A percentile compares a stretch with the other conserved stretches of the same genome.
Evolutionary conservation across 345 rosid species (phyloP).

Genomic region (Mercurialis annua): DNA sequence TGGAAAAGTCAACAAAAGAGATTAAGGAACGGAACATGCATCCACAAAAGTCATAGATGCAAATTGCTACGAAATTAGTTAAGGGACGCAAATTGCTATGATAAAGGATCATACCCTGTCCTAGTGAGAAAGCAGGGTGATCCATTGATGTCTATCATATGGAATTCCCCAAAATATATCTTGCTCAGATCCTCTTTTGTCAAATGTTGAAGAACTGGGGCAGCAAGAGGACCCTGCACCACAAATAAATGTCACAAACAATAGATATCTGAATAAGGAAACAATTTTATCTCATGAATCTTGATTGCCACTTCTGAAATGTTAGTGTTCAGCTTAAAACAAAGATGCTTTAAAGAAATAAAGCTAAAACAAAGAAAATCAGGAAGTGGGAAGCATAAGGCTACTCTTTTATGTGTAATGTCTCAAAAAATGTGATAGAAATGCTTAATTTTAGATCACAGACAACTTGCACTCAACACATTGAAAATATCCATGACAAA

Average conservation of each 20-base stretch:
- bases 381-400: neutral
- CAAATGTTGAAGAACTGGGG: slow-evolving; percentile 79
- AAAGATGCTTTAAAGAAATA: neutral
- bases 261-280: neutral
- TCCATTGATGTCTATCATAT: slow-evolving; percentile 77
- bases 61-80: neutral
- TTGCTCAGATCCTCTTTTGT: slow-evolving; percentile 89
- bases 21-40: neutral
- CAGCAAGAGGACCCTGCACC: slow-evolving; percentile 92
- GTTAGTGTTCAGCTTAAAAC: neutral
- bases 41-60: neutral
- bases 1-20: neutral
- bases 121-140: slow-evolving; percentile 80
- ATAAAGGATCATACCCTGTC: slow-evolving; percentile 62
- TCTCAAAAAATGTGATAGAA: neutral
- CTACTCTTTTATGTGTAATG: neutral
- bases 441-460: neutral
- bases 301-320: too few relatives aligned
- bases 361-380: neutral
- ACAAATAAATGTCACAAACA: slow-evolving; percentile 5
- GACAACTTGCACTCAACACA: neutral
- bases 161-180: slow-evolving; percentile 88
- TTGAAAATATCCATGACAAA: slow-evolving; percentile 3
- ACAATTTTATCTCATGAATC: neutral
- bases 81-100: neutral